phyloP scores from a whole-genome alignment of 129 eudicot genomes.

The Scalesia atractyloides region DNA sequence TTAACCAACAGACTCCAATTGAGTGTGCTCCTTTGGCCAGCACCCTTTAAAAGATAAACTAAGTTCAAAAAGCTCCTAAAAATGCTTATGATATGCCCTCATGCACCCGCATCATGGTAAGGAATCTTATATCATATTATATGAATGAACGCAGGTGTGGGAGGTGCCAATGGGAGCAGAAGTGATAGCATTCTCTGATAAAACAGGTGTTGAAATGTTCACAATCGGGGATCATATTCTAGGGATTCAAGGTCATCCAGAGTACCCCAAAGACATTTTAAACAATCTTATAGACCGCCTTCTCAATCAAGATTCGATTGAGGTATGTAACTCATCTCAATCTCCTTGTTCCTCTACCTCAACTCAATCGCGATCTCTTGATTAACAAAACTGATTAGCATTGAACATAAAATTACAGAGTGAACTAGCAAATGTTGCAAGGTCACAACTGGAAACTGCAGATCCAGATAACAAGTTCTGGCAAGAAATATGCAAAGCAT shows the following conservation, averaged over 20 bases:
- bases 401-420: conserved; percentile 33
- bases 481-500: conserved; percentile 62
- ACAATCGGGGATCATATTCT: conserved; percentile 52
- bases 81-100: not conserved
- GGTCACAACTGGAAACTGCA: conserved; percentile 37
- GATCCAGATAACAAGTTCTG: conserved; percentile 66
- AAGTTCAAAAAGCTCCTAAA: too few relatives aligned
- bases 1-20: too few relatives aligned
- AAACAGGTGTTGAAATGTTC: conserved; percentile 83
- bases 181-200: conserved; percentile 65
- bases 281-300: conserved; percentile 67
- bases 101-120: not conserved
- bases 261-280: conserved; percentile 80
- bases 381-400: not conserved
- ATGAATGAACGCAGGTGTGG: conserved; percentile 35
- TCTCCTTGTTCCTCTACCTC: not conserved
- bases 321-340: conserved; percentile 33
- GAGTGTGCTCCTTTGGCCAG: too few relatives aligned
- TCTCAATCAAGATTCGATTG: conserved; percentile 41
- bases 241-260: conserved; percentile 91
- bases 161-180: conserved; percentile 66
- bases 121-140: not conserved
- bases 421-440: conserved; percentile 53
- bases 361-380: not conserved
- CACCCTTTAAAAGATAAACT: too few relatives aligned